phyloP scores from a whole-genome alignment of 805 yeast genomes.

The Sugiyamaella chiloensis region DNA sequence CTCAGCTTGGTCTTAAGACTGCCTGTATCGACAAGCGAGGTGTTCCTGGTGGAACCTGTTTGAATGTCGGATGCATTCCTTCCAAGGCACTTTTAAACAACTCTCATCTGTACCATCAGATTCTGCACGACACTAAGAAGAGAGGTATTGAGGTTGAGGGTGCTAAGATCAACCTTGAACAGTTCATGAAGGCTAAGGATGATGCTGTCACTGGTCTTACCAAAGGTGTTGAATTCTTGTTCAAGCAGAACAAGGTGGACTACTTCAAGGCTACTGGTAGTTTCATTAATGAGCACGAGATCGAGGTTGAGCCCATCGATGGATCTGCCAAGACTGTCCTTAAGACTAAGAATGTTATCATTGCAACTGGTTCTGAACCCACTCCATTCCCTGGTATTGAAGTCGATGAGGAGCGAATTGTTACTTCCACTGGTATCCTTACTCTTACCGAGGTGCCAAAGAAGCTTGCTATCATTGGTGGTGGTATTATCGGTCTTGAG shows the following conservation, averaged over 20 bases:
- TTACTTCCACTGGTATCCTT: conserved; percentile 90
- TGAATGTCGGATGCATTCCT: conserved; percentile 98
- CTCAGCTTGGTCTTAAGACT: conserved; percentile 89
- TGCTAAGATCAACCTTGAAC: conserved; percentile 68
- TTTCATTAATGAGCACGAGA: conserved; percentile 72
- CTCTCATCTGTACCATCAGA: conserved; percentile 87
- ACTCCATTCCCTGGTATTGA: conserved; percentile 98
- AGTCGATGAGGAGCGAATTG: conserved; percentile 95
- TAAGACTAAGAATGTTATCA: conserved; percentile 81
- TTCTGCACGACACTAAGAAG: conserved; percentile 73
- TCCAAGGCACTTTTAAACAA: conserved; percentile 94
- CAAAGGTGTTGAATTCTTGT: conserved; percentile 88
- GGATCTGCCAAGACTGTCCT: conserved; percentile 71
- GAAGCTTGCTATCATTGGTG: conserved; percentile 90
- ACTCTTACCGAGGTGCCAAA: conserved; percentile 87
- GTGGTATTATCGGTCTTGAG: conserved; percentile 98
- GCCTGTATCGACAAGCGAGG: conserved; percentile 99
- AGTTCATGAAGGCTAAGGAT: conserved; percentile 89
- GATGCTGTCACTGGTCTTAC: conserved; percentile 86
- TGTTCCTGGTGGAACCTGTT: conserved; percentile 93
- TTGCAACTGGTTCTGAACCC: conserved; percentile 98
- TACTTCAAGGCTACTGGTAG: conserved; percentile 94
- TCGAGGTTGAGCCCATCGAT: conserved; percentile 81
- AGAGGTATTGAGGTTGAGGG: conserved; percentile 87
- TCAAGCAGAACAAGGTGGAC: conserved; percentile 92